Evolutionary conservation across 164 flowering plant genomes (phyloP), one percentile per base, ranked within the genome.

Genomic region (Stephania yunnanensis): DNA sequence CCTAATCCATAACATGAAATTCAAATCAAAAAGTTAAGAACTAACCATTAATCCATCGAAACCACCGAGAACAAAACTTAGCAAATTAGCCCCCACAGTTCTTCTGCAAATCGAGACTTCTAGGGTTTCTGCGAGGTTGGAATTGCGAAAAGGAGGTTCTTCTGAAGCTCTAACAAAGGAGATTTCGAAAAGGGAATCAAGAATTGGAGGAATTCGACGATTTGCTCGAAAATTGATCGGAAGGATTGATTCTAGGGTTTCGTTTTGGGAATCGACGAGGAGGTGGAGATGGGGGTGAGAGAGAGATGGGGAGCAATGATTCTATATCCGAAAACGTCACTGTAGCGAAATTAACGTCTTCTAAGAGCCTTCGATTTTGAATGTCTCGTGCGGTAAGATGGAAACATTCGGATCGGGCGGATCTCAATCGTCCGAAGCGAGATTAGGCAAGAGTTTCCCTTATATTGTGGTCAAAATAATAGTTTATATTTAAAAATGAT

Each of bases 31-130:
- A 31, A 64, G 69, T 46, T 19, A 19, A 58, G 64, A 46, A 71
- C 74, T 76, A 36, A 76, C 78, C 78, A 29, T 61, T n/a, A 65
- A 71, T 71, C 45, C 48, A 64, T 30, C 65, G 20, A 48, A 58
- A 22, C 10, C 68, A 30, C 46, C 7, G 7, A 22, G 12, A 30
- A 20, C 42, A 36, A 36, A 6, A 42, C 46, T 12, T 10, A 36
- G 69, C 30, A 3, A 6, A 67, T 13, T 1, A 52, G 48, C 70
- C 63, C 70, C 64, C 46, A 36, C 30, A 9, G 64, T 31, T 71
- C 45, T 66, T 46, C 61, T 4, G 61, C 70, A 67, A 48, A 66
- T 58, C 20, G 7, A 58, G 6, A 6, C 5, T 58, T 58, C 64
- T 15, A 58, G 64, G 64, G 64, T 58, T 58, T 58, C 64, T 6